A percentile compares a stretch with the other conserved stretches of the same genome.
These are phyloP conservation scores for Grigorovia transvaalensis DNA, from an alignment of 805 yeast species.

Conservation along the genomic window DNA sequence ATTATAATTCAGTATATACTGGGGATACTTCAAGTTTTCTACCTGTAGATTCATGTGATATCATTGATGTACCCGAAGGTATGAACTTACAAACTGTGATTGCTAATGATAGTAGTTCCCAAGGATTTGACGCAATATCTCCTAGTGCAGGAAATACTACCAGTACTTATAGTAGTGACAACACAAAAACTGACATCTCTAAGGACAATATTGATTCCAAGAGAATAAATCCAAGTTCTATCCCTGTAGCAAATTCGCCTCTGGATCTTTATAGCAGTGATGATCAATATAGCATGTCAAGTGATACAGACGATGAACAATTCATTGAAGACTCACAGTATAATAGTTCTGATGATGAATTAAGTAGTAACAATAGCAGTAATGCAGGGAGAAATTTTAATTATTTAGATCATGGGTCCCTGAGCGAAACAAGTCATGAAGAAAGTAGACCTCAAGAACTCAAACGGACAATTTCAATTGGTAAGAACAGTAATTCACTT, in stretches of 20 bases:
- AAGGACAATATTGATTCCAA: constrained; percentile 2
- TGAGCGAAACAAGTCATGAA: neutral
- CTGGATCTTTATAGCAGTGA: constrained; percentile 4
- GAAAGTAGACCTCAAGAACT: constrained; percentile 10
- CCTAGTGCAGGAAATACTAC: neutral
- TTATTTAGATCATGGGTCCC: constrained; percentile 2
- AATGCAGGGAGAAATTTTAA: constrained; percentile 7
- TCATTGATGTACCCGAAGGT: constrained; percentile 29
- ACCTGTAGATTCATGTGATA: constrained; percentile 27
- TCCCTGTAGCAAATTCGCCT: constrained; percentile 1
- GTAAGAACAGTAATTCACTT: constrained; percentile 19
- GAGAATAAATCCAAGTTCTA: constrained; percentile 5
- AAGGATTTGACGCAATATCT: constrained; percentile 2
- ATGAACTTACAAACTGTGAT: constrained; percentile 26
- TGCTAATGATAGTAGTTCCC: constrained; percentile 15
- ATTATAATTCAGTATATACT: constrained; percentile 67
- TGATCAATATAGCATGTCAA: constrained; percentile 9
- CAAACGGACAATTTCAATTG: constrained; percentile 23
- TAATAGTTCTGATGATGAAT: constrained; percentile 18
- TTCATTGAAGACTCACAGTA: constrained; percentile 19
- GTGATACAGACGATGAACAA: constrained; percentile 13
- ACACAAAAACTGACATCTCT: neutral
- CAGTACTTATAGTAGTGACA: neutral
- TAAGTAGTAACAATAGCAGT: neutral
- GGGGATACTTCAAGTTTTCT: constrained; percentile 33